A percentile compares a stretch with the other conserved stretches of the same genome.
phyloP scores from a whole-genome alignment of 345 rosid genomes.

The Aquilaria yunnanensis region DNA sequence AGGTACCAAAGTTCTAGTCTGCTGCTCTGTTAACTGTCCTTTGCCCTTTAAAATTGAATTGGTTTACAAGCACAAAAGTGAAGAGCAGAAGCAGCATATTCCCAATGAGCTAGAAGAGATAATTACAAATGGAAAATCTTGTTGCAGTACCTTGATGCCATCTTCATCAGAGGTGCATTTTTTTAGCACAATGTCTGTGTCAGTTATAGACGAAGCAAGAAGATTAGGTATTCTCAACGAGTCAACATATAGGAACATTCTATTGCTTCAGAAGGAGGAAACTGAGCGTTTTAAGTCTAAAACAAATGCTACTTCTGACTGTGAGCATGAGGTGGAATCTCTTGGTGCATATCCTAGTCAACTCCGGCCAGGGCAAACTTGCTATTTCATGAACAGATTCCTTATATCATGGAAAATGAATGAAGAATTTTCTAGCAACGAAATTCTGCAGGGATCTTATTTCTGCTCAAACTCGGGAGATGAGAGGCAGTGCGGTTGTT shows the following conservation, averaged over 20 bases:
- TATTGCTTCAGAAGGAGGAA: constrained; percentile 60
- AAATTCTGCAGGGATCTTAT: constrained; percentile 9
- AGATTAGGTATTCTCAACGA: constrained; percentile 58
- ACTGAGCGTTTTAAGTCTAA: constrained; percentile 42
- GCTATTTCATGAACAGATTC: constrained; percentile 75
- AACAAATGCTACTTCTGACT: constrained; percentile 23
- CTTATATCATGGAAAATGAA: constrained; percentile 53
- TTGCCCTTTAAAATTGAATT: constrained; percentile 46
- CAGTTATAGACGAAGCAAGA: constrained; percentile 59
- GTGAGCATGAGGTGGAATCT: constrained; percentile 14
- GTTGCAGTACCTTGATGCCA: constrained; percentile 23
- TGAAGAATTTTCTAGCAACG: constrained; percentile 12
- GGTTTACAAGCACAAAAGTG: constrained; percentile 19
- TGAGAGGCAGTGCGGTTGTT: constrained; percentile 11
- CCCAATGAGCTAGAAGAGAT: constrained; percentile 35
- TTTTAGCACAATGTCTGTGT: constrained; percentile 38
- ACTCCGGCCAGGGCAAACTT: constrained; percentile 41
- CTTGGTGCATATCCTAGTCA: constrained; percentile 18
- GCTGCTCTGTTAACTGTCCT: constrained; percentile 64
- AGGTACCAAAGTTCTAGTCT: constrained; percentile 70
- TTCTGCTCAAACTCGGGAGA: constrained; percentile 14
- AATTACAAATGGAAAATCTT: constrained; percentile 33
- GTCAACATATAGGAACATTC: constrained; percentile 42
- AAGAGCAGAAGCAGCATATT: constrained; percentile 18
- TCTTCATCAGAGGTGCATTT: constrained; percentile 39